A percentile compares a stretch with the other conserved stretches of the same genome.
Evolutionary conservation across 495 filamentous ascomycete species (phyloP).

Genomic region (Rhizodiscina lignyota): DNA sequence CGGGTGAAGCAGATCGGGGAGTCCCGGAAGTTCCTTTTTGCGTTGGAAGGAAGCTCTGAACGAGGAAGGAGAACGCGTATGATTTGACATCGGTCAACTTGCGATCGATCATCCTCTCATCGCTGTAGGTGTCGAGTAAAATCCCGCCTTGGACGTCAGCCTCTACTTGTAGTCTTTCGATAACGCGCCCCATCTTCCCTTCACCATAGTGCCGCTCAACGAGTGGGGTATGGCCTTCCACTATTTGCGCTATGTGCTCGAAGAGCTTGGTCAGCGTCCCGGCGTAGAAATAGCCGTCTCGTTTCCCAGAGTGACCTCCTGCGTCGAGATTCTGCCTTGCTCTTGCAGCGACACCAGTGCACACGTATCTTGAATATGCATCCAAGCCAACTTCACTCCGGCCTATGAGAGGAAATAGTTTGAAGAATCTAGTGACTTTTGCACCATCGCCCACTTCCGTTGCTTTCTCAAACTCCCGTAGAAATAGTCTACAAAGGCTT

Average conservation of each 20-base stretch:
- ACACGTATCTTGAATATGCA: conserved; percentile 90
- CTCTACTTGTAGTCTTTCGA: conserved; percentile 83
- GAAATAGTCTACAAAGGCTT: conserved; percentile 70
- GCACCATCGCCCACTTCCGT: conserved; percentile 68
- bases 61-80: conserved; percentile 91
- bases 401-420: conserved; percentile 89
- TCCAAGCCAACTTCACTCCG: conserved; percentile 78
- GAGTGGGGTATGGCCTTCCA: conserved; percentile 74
- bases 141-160: conserved; percentile 97
- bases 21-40: conserved; percentile 24
- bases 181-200: conserved; percentile 89
- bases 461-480: conserved; percentile 90
- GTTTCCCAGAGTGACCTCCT: conserved; percentile 32
- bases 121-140: conserved; percentile 84
- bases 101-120: conserved; percentile 69
- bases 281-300: conserved; percentile 77
- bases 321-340: conserved; percentile 66
- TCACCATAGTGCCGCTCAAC: conserved; percentile 86
- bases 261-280: conserved; percentile 82
- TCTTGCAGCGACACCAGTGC: conserved; percentile 70
- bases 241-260: conserved; percentile 92
- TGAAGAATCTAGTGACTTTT: conserved; percentile 90
- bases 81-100: conserved; percentile 87
- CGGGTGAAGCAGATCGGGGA: conserved; percentile 46
- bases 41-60: conserved; percentile 76